Percentiles rank a stretch among this genome's conserved stretches.
phyloP scores from a whole-genome alignment of 2,329 filamentous ascomycete genomes.

The Apiospora arundinis region DNA sequence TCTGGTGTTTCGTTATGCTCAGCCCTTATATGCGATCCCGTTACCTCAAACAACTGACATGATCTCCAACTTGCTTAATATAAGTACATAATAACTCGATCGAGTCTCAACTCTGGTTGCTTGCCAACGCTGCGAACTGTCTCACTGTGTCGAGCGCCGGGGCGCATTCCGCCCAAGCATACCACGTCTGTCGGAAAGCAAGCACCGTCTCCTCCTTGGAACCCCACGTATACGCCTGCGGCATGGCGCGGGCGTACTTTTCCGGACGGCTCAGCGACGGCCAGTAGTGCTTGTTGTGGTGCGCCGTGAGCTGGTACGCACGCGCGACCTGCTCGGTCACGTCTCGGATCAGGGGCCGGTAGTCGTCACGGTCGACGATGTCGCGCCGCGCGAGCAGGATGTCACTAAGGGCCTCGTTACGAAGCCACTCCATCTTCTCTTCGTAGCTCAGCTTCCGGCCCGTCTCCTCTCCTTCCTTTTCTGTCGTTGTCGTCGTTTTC shows the following conservation, averaged over 20 bases:
- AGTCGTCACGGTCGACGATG: slow-evolving; percentile 29
- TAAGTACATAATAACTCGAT: background rate
- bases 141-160: slow-evolving; percentile 21
- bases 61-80: background rate
- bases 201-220: slow-evolving; percentile 27
- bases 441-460: slow-evolving; percentile 24
- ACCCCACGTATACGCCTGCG: slow-evolving; percentile 21
- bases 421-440: slow-evolving; percentile 32
- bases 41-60: background rate
- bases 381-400: slow-evolving; percentile 29
- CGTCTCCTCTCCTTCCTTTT: background rate
- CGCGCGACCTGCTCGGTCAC: slow-evolving; percentile 27
- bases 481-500: background rate
- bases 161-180: slow-evolving; percentile 30
- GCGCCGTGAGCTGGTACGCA: slow-evolving; percentile 21
- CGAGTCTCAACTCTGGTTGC: background rate
- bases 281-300: slow-evolving; percentile 32
- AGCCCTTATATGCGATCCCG: background rate
- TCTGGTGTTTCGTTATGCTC: too few relatives aligned
- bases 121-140: background rate
- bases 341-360: slow-evolving; percentile 20
- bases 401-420: slow-evolving; percentile 29
- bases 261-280: slow-evolving; percentile 28
- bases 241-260: slow-evolving; percentile 23
- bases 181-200: slow-evolving; percentile 32